Evolutionary conservation across 2,329 filamentous ascomycete genomes (phyloP), one percentile per base, ranked within the genome.

Genomic region (Cryphonectria naterciae): DNA sequence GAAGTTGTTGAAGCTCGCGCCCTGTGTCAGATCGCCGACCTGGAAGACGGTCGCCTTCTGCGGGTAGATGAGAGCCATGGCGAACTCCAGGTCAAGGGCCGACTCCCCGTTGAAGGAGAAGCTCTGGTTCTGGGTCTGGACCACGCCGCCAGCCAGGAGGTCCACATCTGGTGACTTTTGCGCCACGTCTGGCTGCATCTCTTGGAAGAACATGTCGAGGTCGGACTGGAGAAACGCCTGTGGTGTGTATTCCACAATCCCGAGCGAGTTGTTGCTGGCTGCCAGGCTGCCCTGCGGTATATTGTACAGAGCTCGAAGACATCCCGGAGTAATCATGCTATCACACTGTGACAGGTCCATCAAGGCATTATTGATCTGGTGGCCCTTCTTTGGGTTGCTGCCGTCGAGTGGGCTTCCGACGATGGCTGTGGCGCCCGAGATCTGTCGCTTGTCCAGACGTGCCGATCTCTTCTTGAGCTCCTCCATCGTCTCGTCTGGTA

Each of bases 281-380:
- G 77, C 73, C 10, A 78, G 78, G 3, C 76, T 78, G 19, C 81
- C 82, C 19, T 80, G 74, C 22, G 86, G 82, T 65, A 84, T 82
- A 3, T 79, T 75, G 74, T 85, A 87, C 28, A 87, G 78, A 6
- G 85, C 82, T 60, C 83, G 82, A 66, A 89, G 81, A 74, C 88
- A 91, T 58, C 83, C 82, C 0, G 87, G 86, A 0, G 87, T 89
- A 73, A 90, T 88, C 75, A 85, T 83, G 19, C 79, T 78, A 74
- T 87, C 84, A 75, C 89, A 91, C 68, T 81, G 77, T 41, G 71
- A 68, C 17, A 80, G 76, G 52, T 74, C 74, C 72, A 79, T 76
- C 56, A 79, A 73, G 1, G 78, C 78, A 64, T 78, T 79, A 65
- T 73, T 71, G 60, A 80, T 74, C 17, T 69, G 66, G 17, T 73